A percentile compares a stretch with the other conserved stretches of the same genome.
Conservation (phyloP, 768 basidiomycete species). For the Mycena vitilis region DNA sequence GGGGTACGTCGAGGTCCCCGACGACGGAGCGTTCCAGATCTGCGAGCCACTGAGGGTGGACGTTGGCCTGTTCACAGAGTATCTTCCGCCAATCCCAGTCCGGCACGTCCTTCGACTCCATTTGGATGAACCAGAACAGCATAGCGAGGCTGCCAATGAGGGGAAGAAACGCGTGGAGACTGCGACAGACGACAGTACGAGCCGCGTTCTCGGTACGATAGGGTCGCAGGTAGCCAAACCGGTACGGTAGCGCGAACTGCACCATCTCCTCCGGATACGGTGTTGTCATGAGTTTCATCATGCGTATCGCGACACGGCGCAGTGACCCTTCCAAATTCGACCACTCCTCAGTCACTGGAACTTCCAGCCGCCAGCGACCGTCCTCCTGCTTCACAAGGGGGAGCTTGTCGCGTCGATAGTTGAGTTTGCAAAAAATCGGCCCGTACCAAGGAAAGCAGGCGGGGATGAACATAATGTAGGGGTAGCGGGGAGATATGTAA, state of each 20-base stretch:
- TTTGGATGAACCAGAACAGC: neutral
- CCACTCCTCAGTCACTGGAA: neutral
- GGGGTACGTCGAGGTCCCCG: neutral
- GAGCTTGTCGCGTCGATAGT: neutral
- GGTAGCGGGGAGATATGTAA: too few species aligned
- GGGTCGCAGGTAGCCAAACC: neutral
- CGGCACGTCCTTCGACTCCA: too few species aligned
- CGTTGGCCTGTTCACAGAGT: neutral
- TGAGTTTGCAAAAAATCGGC: neutral
- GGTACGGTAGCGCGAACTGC: too few species aligned
- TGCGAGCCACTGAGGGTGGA: slow-evolving; percentile 27
- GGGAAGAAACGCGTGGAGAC: neutral
- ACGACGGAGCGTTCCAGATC: slow-evolving; percentile 27
- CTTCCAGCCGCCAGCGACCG: neutral
- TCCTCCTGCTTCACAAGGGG: neutral
- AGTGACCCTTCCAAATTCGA: neutral
- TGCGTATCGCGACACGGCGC: too few species aligned
- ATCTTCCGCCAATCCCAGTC: slow-evolving; percentile 20
- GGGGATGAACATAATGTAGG: too few species aligned
- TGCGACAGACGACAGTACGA: neutral
- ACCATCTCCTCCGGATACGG: too few species aligned
- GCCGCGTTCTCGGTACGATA: neutral
- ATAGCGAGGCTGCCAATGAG: neutral
- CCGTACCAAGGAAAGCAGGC: too few species aligned
- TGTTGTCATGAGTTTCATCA: too few species aligned